A percentile compares a stretch with the other conserved stretches of the same genome.
These are phyloP conservation scores for Chrysosporium queenslandicum DNA, from an alignment of 2,329 filamentous ascomycete genomes.

Conservation along the genomic window DNA sequence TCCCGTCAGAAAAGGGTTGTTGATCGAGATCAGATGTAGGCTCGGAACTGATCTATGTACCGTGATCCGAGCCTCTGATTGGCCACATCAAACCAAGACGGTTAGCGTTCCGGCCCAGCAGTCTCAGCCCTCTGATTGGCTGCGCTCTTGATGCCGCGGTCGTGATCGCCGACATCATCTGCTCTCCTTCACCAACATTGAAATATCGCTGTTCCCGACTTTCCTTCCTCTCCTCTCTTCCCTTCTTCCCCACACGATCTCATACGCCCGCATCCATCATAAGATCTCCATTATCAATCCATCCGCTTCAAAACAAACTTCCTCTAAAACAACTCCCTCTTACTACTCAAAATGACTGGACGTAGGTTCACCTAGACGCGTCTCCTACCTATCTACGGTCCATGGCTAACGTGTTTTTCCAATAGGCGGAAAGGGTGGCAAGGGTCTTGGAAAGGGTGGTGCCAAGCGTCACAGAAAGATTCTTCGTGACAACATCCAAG, in stretches of 20 bases:
- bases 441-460: constrained; percentile 95
- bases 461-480: constrained; percentile 99
- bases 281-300: constrained; percentile 12
- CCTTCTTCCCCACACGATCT: constrained; percentile 14
- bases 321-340: constrained; percentile 11
- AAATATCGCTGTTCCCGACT: constrained; percentile 29
- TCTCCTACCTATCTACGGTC: constrained; percentile 7
- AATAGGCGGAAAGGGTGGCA: constrained; percentile 84
- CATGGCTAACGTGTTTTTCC: constrained; percentile 39
- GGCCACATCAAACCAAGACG: constrained; percentile 21
- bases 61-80: constrained; percentile 30
- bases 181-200: constrained; percentile 24
- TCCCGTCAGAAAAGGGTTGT: background rate
- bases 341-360: constrained; percentile 48
- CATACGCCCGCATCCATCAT: constrained; percentile 8
- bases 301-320: constrained; percentile 7
- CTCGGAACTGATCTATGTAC: constrained; percentile 5
- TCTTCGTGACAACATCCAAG: constrained; percentile 98
- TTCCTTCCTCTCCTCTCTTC: constrained; percentile 22
- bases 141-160: background rate
- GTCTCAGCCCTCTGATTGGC: constrained; percentile 11
- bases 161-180: constrained; percentile 2
- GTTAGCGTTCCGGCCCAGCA: background rate
- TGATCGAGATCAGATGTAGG: constrained; percentile 11
- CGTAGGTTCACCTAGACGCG: constrained; percentile 38